Conservation (phyloP, 2,329 filamentous ascomycete species). For the Colletotrichum nymphaeae region DNA sequence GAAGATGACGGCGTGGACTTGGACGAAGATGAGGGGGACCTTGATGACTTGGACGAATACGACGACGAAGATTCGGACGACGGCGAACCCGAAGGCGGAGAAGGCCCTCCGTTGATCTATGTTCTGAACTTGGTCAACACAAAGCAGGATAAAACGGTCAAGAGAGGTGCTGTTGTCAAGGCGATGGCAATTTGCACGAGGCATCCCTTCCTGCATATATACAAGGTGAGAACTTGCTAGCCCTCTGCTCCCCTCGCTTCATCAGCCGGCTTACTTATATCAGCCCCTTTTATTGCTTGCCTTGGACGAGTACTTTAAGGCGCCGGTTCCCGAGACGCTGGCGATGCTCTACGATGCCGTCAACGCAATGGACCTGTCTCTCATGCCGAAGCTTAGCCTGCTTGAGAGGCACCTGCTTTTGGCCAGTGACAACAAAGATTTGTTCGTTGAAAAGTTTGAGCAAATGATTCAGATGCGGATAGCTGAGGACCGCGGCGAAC, state of each 20-base stretch:
- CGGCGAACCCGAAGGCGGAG: constrained; percentile 75
- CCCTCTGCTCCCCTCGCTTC: neutral
- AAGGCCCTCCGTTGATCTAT: constrained; percentile 94
- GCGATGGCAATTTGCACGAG: constrained; percentile 99
- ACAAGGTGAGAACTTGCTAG: constrained; percentile 75
- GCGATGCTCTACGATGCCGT: constrained; percentile 90
- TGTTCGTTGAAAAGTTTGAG: constrained; percentile 98
- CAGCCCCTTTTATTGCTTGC: constrained; percentile 90
- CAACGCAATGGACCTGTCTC: constrained; percentile 95
- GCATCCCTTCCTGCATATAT: constrained; percentile 98
- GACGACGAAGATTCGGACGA: constrained; percentile 66
- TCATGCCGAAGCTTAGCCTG: constrained; percentile 87
- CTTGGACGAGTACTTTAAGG: constrained; percentile 96
- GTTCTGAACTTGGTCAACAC: constrained; percentile 98
- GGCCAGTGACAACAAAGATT: constrained; percentile 91
- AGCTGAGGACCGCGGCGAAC: constrained; percentile 68
- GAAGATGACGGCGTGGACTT: constrained; percentile 64
- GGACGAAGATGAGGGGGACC: constrained; percentile 52
- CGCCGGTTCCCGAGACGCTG: constrained; percentile 87
- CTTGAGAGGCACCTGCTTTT: constrained; percentile 90
- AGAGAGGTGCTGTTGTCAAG: constrained; percentile 94
- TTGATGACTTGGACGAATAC: constrained; percentile 57
- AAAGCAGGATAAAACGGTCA: constrained; percentile 92
- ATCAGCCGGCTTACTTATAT: neutral
- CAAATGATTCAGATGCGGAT: constrained; percentile 89